These are phyloP conservation scores for Furculomyces boomerangus DNA, from an alignment of 371 early-diverging fungal species.

Conservation along the genomic window DNA sequence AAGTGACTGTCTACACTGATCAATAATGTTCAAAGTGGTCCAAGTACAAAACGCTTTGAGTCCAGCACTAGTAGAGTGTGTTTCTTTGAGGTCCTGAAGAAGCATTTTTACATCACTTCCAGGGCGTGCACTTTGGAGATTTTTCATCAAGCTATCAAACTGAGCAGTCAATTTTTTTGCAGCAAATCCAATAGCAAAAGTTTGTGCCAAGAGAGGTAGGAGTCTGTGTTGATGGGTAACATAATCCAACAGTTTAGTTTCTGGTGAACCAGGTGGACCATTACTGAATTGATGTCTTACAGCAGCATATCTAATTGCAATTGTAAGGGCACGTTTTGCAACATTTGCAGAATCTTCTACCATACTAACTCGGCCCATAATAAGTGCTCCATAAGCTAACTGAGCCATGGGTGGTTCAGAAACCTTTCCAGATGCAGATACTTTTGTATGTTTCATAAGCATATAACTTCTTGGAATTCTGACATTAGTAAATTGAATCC, in stretches of 20 bases:
- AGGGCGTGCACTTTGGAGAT: conserved; percentile 43
- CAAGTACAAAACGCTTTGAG: conserved; percentile 92
- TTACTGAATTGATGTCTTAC: conserved; percentile 79
- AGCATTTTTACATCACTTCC: conserved; percentile 42
- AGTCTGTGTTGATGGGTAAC: conserved; percentile 83
- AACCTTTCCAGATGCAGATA: conserved; percentile 52
- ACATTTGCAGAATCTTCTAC: conserved; percentile 73
- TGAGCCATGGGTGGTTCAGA: conserved; percentile 45
- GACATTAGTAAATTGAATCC: conserved; percentile 77
- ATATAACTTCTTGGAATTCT: conserved; percentile 71
- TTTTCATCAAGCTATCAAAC: conserved; percentile 57
- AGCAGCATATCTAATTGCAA: conserved; percentile 80
- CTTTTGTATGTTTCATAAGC: conserved; percentile 88
- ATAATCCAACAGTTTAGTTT: conserved; percentile 81
- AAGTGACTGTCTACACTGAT: conserved; percentile 75
- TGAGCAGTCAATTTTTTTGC: conserved; percentile 61
- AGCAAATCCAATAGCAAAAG: conserved; percentile 80
- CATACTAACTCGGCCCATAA: conserved; percentile 80
- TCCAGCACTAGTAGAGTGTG: conserved; percentile 81
- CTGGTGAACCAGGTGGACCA: conserved; percentile 26
- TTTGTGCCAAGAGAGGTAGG: conserved; percentile 74
- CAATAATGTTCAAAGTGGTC: conserved; percentile 68
- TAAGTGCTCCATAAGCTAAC: conserved; percentile 77
- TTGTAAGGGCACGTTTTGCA: conserved; percentile 76
- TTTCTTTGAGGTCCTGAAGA: conserved; percentile 68